Conservation (phyloP, 2,329 filamentous ascomycete species). For the Myriosclerotinia scirpicola region DNA sequence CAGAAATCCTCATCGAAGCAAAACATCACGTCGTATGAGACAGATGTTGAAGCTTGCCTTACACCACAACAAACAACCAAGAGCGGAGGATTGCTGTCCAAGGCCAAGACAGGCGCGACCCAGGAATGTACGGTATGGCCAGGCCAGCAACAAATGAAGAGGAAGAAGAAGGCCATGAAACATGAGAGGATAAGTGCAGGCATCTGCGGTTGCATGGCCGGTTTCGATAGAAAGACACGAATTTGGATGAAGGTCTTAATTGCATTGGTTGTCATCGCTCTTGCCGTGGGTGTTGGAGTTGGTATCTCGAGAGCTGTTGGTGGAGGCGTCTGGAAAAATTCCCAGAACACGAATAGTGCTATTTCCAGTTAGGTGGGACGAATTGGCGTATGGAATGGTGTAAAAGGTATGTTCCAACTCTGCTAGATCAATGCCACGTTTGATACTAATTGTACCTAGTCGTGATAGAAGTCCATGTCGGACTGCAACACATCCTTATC, state of each 20-base stretch:
- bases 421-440: background rate
- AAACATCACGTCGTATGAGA: constrained; percentile 29
- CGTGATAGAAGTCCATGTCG: background rate
- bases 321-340: constrained; percentile 56
- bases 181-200: constrained; percentile 56
- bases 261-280: constrained; percentile 52
- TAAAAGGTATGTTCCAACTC: constrained; percentile 14
- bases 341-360: constrained; percentile 27
- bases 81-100: background rate
- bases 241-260: constrained; percentile 57
- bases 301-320: constrained; percentile 61
- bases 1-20: constrained; percentile 32
- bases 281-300: constrained; percentile 57
- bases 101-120: constrained; percentile 10
- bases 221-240: constrained; percentile 54
- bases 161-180: constrained; percentile 57
- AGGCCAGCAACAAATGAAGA: constrained; percentile 58
- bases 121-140: constrained; percentile 59
- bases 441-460: constrained; percentile 9
- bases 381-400: background rate
- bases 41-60: constrained; percentile 31
- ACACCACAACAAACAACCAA: constrained; percentile 23
- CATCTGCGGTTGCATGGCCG: constrained; percentile 53
- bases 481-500: constrained; percentile 5
- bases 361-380: constrained; percentile 11